Conservation (phyloP, 106 monocot species). For the Triglochin maritima region DNA sequence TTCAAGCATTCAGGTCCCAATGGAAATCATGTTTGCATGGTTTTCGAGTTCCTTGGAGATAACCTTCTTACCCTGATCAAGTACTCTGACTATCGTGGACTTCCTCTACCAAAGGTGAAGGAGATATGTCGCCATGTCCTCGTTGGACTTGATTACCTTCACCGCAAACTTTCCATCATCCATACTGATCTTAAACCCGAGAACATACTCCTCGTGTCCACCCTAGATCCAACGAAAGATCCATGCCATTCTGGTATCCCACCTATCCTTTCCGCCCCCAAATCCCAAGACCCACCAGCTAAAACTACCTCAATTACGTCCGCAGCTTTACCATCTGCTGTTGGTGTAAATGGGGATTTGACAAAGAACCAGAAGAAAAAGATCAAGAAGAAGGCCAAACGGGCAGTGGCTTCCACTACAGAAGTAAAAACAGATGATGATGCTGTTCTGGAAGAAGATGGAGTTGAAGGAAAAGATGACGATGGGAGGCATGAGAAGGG, state of each 20-base stretch:
- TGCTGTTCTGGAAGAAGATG: constrained; percentile 19
- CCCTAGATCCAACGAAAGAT: constrained; percentile 73
- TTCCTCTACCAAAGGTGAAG: constrained; percentile 71
- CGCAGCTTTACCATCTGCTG: not conserved
- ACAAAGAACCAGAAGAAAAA: constrained; percentile 96
- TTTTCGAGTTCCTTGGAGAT: constrained; percentile 92
- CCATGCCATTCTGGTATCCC: constrained; percentile 29
- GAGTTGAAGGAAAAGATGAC: constrained; percentile 2
- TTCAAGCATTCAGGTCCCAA: constrained; percentile 98
- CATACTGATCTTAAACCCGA: constrained; percentile 99
- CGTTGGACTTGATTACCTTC: constrained; percentile 81
- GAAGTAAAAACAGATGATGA: constrained; percentile 19
- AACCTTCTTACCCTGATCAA: constrained; percentile 95
- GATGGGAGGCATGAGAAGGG: constrained; percentile 4
- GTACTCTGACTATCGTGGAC: constrained; percentile 76
- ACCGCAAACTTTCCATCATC: constrained; percentile 74
- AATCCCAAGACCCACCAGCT: constrained; percentile 25
- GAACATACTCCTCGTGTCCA: constrained; percentile 70
- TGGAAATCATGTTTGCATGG: constrained; percentile 97
- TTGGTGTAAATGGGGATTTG: constrained; percentile 50
- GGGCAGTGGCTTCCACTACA: constrained; percentile 37
- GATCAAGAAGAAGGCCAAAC: constrained; percentile 67
- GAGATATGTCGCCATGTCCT: constrained; percentile 82
- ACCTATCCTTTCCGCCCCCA: constrained; percentile 27
- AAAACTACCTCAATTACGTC: not conserved